Base-by-base conservation (phyloP, 225 moss, liverwort and hornwort genomes). In the Pleurozium schreberi region DNA sequence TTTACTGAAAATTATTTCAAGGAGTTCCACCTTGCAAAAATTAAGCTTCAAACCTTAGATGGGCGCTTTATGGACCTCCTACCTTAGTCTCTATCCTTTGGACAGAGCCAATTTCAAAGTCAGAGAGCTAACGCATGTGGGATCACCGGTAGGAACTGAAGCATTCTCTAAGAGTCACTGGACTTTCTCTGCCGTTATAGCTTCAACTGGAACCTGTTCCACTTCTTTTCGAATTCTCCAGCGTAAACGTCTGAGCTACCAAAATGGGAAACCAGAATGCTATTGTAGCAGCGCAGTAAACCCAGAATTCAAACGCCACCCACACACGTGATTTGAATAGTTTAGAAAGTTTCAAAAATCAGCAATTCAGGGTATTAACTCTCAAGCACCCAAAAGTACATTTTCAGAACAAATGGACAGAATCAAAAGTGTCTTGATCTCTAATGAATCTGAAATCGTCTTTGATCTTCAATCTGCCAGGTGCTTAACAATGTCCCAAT, bases 221-320 rank as follows among this genome's bases (percentile, higher is more conserved):
- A 75, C 53, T 87, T 88, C 85, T 75, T 85, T 83, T 58, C 36
- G 84, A 82, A 45, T 75, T 90, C 67, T 89, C 88, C 76, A 90
- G 84, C 87, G 88, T 88, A 86, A 95, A 95, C 31, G 94, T 91
- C 75, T 94, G 93, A 30, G 92, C 90, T 55, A 93, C 94, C 88
- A 89, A 63, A 74, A 95, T 92, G 57, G 94, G 94, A 88, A 94
- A n/a, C n/a, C n/a, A n/a, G n/a, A n/a, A 94, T 63, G 91, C 94
- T 76, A 93, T 95, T 49, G 94, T 95, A 55, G 93, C 93, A 89
- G 94, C 92, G 62, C 94, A 95, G 70, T 92, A 93, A 78, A 94
- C 92, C 91, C 92, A 87, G 34, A 86, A 58, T 17, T 23, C 42
- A 59, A 87, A 85, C 53, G 80, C 62, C 77, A 76, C 61, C 64